Evolutionary conservation across 169 alveolate species (phyloP), one percentile per base, ranked within the genome.

Genomic region (Plasmodium gonderi): DNA sequence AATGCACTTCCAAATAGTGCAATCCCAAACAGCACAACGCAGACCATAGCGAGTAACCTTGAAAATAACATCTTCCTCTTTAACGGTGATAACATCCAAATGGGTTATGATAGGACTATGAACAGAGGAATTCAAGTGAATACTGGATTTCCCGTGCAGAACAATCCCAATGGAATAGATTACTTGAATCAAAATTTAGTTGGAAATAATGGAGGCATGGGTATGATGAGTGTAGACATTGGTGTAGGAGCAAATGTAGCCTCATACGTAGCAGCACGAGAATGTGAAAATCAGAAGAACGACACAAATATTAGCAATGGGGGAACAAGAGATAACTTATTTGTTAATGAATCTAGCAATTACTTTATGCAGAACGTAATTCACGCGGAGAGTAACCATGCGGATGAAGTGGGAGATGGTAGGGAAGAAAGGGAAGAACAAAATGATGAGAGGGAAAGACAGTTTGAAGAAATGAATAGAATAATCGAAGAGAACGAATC

Each of bases 281-380:
- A 60, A 6, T 3, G 72, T 23, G 72, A 60, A 5, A n/a, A 36
- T 7, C 1, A 3, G 26, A 60, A 20, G 36, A 60, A 60, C 72
- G 72, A 60, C 11, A 29, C 38, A 36, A 60, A 36, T 36, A 29
- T 23, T 36, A 20, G 7, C 72, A 29, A n/a, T 36, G 29, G 44
- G 45, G 68, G 42, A 64, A 67, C 33, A 38, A 42, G 54, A 31
- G 68, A 42, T 20, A 23, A 47, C 74, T 17, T 42, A 33, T 77
- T 51, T 44, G 54, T 33, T 14, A 79, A 79, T 29, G 90, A 67
- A 51, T 23, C 90, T 1, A 79, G 68, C 45, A 79, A 79, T 44
- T 79, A 51, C 68, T 79, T 79, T 67, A 26, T 79, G 40, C 90
- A 79, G 45, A 72, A 79, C 40, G 90, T 68, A n/a, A 31, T 79